Evolutionary conservation across 495 filamentous ascomycete genomes (phyloP).

Genomic region (Pseudomonodictys pantanalensis): DNA sequence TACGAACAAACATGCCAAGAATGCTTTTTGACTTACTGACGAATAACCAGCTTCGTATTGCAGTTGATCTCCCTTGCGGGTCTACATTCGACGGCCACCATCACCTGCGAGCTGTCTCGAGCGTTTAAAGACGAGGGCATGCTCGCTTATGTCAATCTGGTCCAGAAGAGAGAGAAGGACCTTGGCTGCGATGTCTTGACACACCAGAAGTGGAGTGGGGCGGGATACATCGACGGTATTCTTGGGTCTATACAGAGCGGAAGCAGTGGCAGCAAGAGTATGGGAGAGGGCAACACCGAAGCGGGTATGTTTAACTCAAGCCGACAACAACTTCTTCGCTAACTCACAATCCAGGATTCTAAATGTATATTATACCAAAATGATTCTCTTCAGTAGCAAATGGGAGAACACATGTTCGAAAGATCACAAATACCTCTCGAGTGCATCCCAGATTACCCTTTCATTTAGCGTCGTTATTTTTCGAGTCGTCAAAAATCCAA

Average conservation of each 20-base stretch:
- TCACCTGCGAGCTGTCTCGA: conserved; percentile 77
- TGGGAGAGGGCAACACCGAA: conserved; percentile 53
- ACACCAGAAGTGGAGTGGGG: conserved; percentile 98
- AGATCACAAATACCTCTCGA: too few relatives aligned
- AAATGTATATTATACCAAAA: neutral
- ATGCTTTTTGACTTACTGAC: neutral
- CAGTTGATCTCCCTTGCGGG: conserved; percentile 92
- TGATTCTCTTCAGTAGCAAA: too few relatives aligned
- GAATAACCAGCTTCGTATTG: conserved; percentile 64
- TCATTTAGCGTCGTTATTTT: too few relatives aligned
- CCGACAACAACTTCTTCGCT: neutral
- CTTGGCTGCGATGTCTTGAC: conserved; percentile 91
- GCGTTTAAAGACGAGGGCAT: conserved; percentile 88
- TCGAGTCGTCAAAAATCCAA: too few relatives aligned
- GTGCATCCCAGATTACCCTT: too few relatives aligned
- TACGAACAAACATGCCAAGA: conserved; percentile 29
- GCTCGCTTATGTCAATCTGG: conserved; percentile 88
- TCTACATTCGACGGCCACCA: conserved; percentile 81
- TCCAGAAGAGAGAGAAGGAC: conserved; percentile 88
- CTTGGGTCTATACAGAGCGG: conserved; percentile 89
- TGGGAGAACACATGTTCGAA: too few relatives aligned
- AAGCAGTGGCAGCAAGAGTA: conserved; percentile 51
- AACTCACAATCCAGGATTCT: neutral
- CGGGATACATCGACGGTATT: conserved; percentile 88
- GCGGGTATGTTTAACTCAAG: conserved; percentile 33